Evolutionary conservation across 2,329 filamentous ascomycete genomes (phyloP), one percentile per base, ranked within the genome.

Genomic region (Pezicula neosporulosa): DNA sequence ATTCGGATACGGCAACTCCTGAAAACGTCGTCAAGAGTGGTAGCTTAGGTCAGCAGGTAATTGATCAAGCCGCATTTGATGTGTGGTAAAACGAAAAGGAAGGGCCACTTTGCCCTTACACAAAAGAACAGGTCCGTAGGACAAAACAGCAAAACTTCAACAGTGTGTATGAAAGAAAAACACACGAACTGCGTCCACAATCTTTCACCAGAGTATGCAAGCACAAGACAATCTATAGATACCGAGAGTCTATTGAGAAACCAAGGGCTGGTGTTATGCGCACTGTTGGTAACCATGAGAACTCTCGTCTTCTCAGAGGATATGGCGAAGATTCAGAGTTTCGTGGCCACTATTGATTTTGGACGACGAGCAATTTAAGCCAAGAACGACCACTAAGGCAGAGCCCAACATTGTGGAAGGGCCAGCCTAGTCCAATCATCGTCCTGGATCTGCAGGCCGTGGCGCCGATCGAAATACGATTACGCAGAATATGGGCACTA

Each of bases 201-300:
- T 76, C n/a, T n/a, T 12, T 86, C 86, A 24, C 88, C 89, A 0
- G 88, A 93, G 65, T 93, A 93, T 69, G 87, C 88, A 6, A 94
- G 88, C 68, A 86, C 56, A 12, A 55, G 55, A 41, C 57, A 47
- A 36, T 66, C 65, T 38, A 49, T 62, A 6, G 59, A 61, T 33
- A 60, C 74, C 69, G 74, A 56, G 68, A 76, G 53, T 78, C 79
- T 0, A 69, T 80, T 8, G 85, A 90, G 51, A 81, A 80, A 52
- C 87, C 88, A 15, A 81, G 93, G 56, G 87, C 88, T 56, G 92
- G 92, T 45, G 84, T 92, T 6, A 74, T 93, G 65, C 91, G 87
- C 66, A 90, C 87, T 1, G 85, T 92, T 10, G 91, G 90, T 8
- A 56, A 58, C 33, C 21, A 50, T 16, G 57, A 61, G 47, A n/a